Evolutionary conservation across 2,329 filamentous ascomycete genomes (phyloP), one percentile per base, ranked within the genome.

Genomic region (Trichoderma atrobrunneum): DNA sequence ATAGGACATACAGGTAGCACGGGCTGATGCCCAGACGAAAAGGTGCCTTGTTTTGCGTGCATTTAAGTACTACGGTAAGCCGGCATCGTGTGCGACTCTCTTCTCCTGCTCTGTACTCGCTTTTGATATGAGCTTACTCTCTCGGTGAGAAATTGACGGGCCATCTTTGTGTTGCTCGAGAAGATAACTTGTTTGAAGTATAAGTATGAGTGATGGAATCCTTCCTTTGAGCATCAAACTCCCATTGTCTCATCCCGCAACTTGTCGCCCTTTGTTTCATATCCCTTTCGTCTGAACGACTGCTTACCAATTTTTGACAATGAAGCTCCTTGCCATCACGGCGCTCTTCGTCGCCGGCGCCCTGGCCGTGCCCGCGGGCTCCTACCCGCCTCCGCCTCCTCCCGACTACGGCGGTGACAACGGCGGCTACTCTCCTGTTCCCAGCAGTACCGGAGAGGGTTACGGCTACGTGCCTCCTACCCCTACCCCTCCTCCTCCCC

Each of bases 321-420:
- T 73, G 72, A 62, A 73, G 70, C 51, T 69, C 70, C 56, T 73
- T 51, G n/a, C 57, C 18, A 32, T 65, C 51, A 54, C 64, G 36
- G 59, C 72, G 26, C 36, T 73, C 70, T 18, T 73, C 60, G 26
- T 60, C 21, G 36, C 70, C 43, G 54, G 69, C 34, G 28, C 59
- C 16, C n/a, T 69, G 5, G 70, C 70, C 11, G 24, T 61, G 60
- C 36, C 71, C 34, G 34, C 51, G 7, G 10, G 26, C n/a, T 61
- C 36, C 36, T 14, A 57, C 24, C 24, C 51, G 7, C 51, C 56
- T 12, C 34, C 48, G 51, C 48, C 67, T 7, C 8, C 28, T 54
- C 48, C 48, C 6, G 56, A 21, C 28, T 18, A 59, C 56, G 26
- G 26, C 56, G 66, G 51, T 12, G 21, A 36, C 5, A 11, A 26